phyloP scores from a whole-genome alignment of 2,329 filamentous ascomycete species.

The Hypoxylon sp. region DNA sequence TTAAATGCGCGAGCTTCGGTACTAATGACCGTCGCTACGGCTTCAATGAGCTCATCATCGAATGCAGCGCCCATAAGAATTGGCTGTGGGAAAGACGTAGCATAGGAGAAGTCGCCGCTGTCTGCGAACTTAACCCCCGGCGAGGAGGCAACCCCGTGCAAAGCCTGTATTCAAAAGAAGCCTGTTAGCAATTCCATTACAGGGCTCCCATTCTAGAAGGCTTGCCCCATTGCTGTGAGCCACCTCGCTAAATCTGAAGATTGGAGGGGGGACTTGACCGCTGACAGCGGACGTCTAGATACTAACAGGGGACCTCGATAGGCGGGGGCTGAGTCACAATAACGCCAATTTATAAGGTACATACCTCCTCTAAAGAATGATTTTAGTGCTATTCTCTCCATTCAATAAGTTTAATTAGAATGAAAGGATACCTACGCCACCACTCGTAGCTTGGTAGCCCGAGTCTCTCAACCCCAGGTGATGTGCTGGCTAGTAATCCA shows the following conservation, averaged over 20 bases:
- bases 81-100: conserved; percentile 54
- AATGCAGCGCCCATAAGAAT: conserved; percentile 54
- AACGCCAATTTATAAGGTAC: neutral
- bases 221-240: neutral
- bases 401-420: conserved; percentile 2
- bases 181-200: neutral
- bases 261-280: neutral
- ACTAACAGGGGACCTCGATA: neutral
- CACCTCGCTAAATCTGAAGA: neutral
- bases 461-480: conserved; percentile 68
- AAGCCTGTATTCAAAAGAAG: conserved; percentile 58
- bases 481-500: conserved; percentile 50
- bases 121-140: conserved; percentile 60
- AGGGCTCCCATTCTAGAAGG: neutral
- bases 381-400: conserved; percentile 5
- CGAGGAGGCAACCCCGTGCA: conserved; percentile 72
- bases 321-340: neutral
- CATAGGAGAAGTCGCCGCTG: conserved; percentile 49
- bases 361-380: conserved; percentile 54
- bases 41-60: conserved; percentile 53
- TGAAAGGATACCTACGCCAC: conserved; percentile 59
- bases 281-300: neutral
- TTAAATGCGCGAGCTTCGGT: conserved; percentile 55
- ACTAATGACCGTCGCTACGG: conserved; percentile 51
- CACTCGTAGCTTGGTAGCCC: conserved; percentile 72